Evolutionary conservation across 2,329 filamentous ascomycete genomes (phyloP).

Genomic region (Colletotrichum sp.): DNA sequence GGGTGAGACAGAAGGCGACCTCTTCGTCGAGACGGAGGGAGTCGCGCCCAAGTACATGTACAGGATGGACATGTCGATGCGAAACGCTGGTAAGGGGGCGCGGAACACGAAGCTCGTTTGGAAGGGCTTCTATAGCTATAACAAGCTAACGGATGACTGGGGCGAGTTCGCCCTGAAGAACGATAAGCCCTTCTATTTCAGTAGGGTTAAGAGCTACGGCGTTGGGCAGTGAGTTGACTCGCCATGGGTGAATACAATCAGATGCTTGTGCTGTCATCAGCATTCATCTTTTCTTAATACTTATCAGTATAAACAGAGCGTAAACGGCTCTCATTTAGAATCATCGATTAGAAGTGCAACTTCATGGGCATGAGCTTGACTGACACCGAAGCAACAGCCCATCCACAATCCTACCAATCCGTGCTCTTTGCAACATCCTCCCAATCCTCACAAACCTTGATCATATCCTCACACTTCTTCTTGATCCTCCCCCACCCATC

Average conservation of each 20-base stretch:
- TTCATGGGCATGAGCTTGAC: background rate
- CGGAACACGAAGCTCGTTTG: constrained; percentile 88
- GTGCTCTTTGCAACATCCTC: constrained; percentile 54
- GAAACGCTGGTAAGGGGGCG: constrained; percentile 64
- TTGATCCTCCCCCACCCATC: constrained; percentile 56
- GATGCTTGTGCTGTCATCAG: background rate
- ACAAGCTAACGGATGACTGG: constrained; percentile 89
- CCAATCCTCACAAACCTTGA: constrained; percentile 53
- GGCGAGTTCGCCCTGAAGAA: constrained; percentile 75
- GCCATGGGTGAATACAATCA: constrained; percentile 20
- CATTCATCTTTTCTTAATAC: background rate
- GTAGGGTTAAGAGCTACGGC: constrained; percentile 68
- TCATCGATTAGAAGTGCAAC: background rate
- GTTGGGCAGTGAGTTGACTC: constrained; percentile 40
- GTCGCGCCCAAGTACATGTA: constrained; percentile 81
- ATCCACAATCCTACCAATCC: constrained; percentile 29
- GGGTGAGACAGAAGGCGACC: constrained; percentile 63
- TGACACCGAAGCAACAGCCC: background rate
- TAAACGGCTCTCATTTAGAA: background rate
- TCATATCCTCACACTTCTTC: constrained; percentile 53
- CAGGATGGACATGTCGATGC: constrained; percentile 77
- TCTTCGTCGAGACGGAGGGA: constrained; percentile 88
- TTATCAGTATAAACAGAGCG: background rate
- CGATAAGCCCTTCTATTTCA: constrained; percentile 71
- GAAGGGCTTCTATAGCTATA: constrained; percentile 92